phyloP scores from a whole-genome alignment of 2,329 filamentous ascomycete genomes.

The Claviceps spartinae region DNA sequence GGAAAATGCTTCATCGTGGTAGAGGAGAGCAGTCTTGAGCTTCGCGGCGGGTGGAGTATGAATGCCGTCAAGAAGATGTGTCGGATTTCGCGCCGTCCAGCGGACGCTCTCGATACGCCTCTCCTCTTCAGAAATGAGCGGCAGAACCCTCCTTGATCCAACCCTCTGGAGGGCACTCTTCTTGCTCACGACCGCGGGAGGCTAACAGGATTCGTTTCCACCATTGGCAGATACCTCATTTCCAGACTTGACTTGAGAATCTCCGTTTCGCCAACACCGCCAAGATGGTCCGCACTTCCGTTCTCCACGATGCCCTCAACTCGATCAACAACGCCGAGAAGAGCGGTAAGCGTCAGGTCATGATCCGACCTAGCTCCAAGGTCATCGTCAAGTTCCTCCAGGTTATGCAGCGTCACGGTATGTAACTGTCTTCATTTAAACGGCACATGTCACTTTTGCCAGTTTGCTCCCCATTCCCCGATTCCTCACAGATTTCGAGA shows the following conservation, averaged over 20 bases:
- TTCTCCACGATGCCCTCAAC: slow-evolving; percentile 98
- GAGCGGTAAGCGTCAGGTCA: slow-evolving; percentile 96
- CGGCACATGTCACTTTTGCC: background rate
- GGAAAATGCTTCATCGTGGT: slow-evolving; percentile 37
- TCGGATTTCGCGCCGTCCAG: background rate
- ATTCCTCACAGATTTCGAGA: slow-evolving; percentile 8
- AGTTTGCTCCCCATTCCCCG: background rate
- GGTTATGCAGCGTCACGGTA: slow-evolving; percentile 99
- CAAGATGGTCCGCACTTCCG: slow-evolving; percentile 98
- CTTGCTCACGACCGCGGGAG: slow-evolving; percentile 48
- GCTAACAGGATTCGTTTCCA: slow-evolving; percentile 36
- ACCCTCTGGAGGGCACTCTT: slow-evolving; percentile 50
- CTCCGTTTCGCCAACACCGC: slow-evolving; percentile 45
- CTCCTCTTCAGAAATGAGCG: slow-evolving; percentile 51
- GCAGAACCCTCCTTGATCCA: slow-evolving; percentile 52
- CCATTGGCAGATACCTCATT: slow-evolving; percentile 50
- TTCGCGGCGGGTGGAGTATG: slow-evolving; percentile 13
- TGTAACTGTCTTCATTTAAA: slow-evolving; percentile 26
- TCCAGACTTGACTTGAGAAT: slow-evolving; percentile 63
- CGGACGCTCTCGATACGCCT: slow-evolving; percentile 40
- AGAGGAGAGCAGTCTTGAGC: slow-evolving; percentile 46
- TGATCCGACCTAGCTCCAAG: slow-evolving; percentile 97
- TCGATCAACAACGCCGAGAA: slow-evolving; percentile 99
- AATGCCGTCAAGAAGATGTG: background rate
- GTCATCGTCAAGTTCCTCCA: slow-evolving; percentile 99